Evolutionary conservation across 1,139 yeast genomes (phyloP), one percentile per base, ranked within the genome.

Genomic region (Spathaspora sp.): DNA sequence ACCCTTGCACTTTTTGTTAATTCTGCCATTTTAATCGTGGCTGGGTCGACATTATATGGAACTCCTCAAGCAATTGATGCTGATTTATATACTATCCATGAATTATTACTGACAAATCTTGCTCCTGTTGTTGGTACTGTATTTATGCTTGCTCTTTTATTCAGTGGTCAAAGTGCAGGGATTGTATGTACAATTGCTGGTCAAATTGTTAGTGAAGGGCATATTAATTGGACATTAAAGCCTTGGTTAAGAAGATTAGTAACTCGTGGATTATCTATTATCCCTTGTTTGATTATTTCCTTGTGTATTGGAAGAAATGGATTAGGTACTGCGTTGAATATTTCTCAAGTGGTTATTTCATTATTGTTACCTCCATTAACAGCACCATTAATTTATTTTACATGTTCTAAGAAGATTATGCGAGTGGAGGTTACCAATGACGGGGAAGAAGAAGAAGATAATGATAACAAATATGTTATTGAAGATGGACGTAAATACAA

Each of bases 121-220:
- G 81, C 89, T 0, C 89, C 89, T 3, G 83, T 78, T 2, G 91
- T 86, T 1, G 95, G 95, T 26, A 82, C 89, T 0, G 68, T 87
- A 0, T 87, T 88, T 65, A 86, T 86, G 80, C 66, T 86, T 40
- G 93, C 95, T 0, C 69, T 88, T 54, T 67, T 88, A 31, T 78
- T 84, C 54, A 81, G 89, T 49, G 96, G 95, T 8, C 89, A 86
- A 58, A 82, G 89, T 50, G 91, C 96, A 0, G 95, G 95, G 42
- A 83, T 88, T 48, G 91, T 88, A 1, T 88, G 95, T 61, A 88
- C 96, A 0, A 84, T 88, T 65, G 89, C 95, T 0, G 95, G 95
- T 8, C 95, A 88, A 61, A 84, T 88, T 56, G 90, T 88, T 3
- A 78, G 88, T 54, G 95, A 88, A 62, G 95, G 96, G 1, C 89